Evolutionary conservation across 495 filamentous ascomycete genomes (phyloP), one percentile per base, ranked within the genome.

Genomic region (Penicillium lagena): DNA sequence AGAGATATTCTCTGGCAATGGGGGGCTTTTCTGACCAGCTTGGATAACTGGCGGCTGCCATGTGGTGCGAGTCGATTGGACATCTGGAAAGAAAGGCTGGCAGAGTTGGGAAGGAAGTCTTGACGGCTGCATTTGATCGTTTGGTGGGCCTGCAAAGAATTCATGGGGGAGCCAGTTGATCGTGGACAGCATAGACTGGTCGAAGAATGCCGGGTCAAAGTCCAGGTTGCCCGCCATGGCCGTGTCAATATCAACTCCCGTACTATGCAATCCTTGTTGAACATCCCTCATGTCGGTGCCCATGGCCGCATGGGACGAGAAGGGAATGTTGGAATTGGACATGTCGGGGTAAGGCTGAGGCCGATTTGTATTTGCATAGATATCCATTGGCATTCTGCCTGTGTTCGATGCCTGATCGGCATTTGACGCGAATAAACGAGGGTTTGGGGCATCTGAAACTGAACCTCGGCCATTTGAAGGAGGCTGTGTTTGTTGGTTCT

Each of bases 131-230:
- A 44, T 7, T 7, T 50, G 43, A 11, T 53, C 47, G 32, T 38
- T 39, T 9, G 51, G 7, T 30, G 52, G 30, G 15, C 46, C 45
- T 7, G 50, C 27, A 12, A 59, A 49, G 15, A 62, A 37, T 34
- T 61, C 62, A 12, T 54, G 53, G 12, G 66, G 56, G 9, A 68
- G 50, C 68, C 68, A 72, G 38, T 72, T 70, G 14, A 70, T 56
- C 1, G 61, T 58, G 14, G 63, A 59, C 36, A 53, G 29, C 35
- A 54, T 51, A 7, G 58, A 58, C 11, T 53, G 57, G 29, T 58
- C 60, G 15, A 64, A 48, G 8, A 60, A 45, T 1, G 57, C 45
- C 13, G 51, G 51, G 9, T 51, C 54, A 39, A 62, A 61, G 1
- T 41, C 61, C 31, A 55, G 51, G 27, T 58, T 56, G 6, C 49